Evolutionary conservation across 345 rosid species (phyloP), one percentile per base, ranked within the genome.

Genomic region (Ceriops zippeliana): DNA sequence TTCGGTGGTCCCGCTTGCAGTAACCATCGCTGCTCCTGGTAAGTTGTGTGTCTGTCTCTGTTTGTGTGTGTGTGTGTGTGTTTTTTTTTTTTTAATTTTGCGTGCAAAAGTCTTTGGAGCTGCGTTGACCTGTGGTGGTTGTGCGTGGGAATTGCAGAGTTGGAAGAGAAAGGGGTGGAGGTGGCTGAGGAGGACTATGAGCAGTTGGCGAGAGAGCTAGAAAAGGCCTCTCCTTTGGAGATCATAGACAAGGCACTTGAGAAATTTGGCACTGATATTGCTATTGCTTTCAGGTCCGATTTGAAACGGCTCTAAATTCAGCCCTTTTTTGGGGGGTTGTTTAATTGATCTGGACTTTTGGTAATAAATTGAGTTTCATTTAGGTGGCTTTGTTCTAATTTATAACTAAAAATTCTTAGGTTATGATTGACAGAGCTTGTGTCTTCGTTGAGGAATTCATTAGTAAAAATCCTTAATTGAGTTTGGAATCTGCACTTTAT

Each of bases 201-300:
- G 70, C 79, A 66, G 59, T 74, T 93, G 70, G 89, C 91, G 0
- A 89, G 83, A 35, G 81, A 80, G 5, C 95, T 91, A 24, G 77
- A 63, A 34, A 76, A 78, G 53, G 93, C 96, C 63, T 93, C 98
- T 66, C 96, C 98, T 30, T 90, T 93, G 66, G 96, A 88, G 67
- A 83, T 93, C 66, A 86, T 91, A 87, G 97, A 93, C 22, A 91
- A 82, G 76, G 98, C 97, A 20, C 85, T 93, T 5, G 90, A 86
- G 79, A 84, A 73, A 75, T 93, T 93, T 38, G 97, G 98, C 35
- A 62, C 80, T 38, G 89, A 91, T 28, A 93, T 93, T 37, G 98
- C 97, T 2, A 89, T 93, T 54, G 98, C 98, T 49, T 93, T 93
- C 85, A 93, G 96, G 98, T 91, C 1, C 19, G 17, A 42, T 42